Base-by-base conservation (phyloP, 2,329 filamentous ascomycete species). In the Aaosphaeria arxii region DNA sequence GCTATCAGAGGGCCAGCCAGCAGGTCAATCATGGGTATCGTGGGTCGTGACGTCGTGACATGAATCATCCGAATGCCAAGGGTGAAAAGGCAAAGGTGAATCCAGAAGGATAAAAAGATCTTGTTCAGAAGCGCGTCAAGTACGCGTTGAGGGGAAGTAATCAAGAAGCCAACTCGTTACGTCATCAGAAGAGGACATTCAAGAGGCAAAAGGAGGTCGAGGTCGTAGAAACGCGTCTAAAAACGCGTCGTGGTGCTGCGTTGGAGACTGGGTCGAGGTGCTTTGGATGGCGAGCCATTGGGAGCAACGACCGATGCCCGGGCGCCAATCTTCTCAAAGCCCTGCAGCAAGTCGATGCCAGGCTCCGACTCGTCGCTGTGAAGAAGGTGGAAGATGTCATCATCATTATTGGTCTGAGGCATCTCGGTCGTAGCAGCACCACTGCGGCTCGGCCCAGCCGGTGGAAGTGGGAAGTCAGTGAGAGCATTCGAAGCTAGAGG, bases 311-410 rank as follows among this genome's bases (percentile, higher is more conserved):
- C 62, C 28, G 61, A 56, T 2, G 58, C 48, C 30, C 63, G 52
- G 5, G 70, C 64, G 44, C 87, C 87, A 63, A 91, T 90, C 72
- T 85, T 87, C 64, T 86, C 82, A 59, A 90, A 91, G 7, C 86
- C 86, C 62, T 88, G 84, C 41, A 88, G 78, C 55, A 91, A 85
- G 59, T 91, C 87, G 44, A 90, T 78, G 11, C 79, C 71, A 50
- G 85, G 83, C 49, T 81, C 76, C 3, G 74, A 73, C 38, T 84
- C 82, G 50, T 86, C 83, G 48, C 77, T 75, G 44, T 83, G 73
- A 38, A 85, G 76, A 33, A 83, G 78, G 17, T 75, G 71, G 57
- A 78, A 83, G 30, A 83, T 77, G 11, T 82, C 79, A 6, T 81
- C 77, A 40, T 80, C 76, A 11, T 63, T 50, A 46, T 59, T 55